Percentiles rank a stretch among this genome's conserved stretches.
Conservation (phyloP, 176 grass and related monocot species). For the Thalia dealbata region DNA sequence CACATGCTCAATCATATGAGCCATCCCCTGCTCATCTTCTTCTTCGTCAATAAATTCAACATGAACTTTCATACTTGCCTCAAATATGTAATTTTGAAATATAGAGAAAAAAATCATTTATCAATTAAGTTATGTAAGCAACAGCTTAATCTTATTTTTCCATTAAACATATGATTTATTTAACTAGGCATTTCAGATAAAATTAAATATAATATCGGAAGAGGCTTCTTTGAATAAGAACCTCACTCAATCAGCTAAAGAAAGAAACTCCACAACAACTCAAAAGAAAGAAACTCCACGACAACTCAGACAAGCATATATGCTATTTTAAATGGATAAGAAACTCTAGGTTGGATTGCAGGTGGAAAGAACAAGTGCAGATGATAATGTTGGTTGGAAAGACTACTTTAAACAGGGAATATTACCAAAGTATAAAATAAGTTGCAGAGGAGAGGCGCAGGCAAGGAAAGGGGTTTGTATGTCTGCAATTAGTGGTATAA, state of each 20-base stretch:
- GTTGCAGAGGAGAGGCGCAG: too few species aligned
- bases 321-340: not conserved
- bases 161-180: not conserved
- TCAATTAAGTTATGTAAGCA: not conserved
- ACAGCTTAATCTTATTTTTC: not conserved
- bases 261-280: not conserved
- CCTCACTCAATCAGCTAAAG: not conserved
- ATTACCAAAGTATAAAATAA: too few species aligned
- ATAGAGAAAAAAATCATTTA: not conserved
- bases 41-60: slow-evolving; percentile 96
- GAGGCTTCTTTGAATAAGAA: not conserved
- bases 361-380: not conserved
- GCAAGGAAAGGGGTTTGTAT: too few species aligned
- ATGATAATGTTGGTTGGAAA: too few species aligned
- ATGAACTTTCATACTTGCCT: slow-evolving; percentile 99
- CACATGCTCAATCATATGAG: slow-evolving; percentile 99
- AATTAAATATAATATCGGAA: slow-evolving; percentile 1
- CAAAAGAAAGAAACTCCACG: too few species aligned
- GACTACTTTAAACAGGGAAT: too few species aligned
- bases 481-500: not conserved
- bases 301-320: not conserved
- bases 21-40: slow-evolving; percentile 93
- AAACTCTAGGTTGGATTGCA: not conserved
- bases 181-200: not conserved
- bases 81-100: slow-evolving; percentile 53